These are phyloP conservation scores for Penicillium verhagenii DNA, from an alignment of 495 filamentous ascomycete species.

Conservation along the genomic window DNA sequence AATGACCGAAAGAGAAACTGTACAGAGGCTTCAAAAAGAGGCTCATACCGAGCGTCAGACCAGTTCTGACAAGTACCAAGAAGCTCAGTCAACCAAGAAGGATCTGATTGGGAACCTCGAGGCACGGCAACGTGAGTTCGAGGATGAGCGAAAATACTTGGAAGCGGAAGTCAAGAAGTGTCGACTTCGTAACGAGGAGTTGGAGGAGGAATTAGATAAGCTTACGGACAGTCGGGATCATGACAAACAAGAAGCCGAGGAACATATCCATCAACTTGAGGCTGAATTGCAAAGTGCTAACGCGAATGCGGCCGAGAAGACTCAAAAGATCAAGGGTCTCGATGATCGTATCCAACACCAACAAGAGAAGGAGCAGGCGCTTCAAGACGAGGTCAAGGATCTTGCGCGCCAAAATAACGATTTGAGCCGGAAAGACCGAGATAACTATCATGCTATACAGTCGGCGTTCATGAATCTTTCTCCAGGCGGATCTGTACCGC, in stretches of 20 bases:
- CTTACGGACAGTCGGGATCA: slow-evolving; percentile 79
- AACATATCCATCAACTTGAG: slow-evolving; percentile 66
- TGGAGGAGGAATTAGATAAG: slow-evolving; percentile 86
- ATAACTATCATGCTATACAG: slow-evolving; percentile 55
- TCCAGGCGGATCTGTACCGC: slow-evolving; percentile 53
- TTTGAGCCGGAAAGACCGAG: slow-evolving; percentile 48
- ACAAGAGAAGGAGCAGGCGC: slow-evolving; percentile 10
- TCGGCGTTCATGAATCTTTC: slow-evolving; percentile 62
- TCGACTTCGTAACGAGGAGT: slow-evolving; percentile 74
- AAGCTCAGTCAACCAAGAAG: slow-evolving; percentile 86
- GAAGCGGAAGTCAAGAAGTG: slow-evolving; percentile 74
- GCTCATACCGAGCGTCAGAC: slow-evolving; percentile 65
- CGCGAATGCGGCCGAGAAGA: slow-evolving; percentile 55
- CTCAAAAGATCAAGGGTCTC: slow-evolving; percentile 54
- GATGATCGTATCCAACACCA: slow-evolving; percentile 7
- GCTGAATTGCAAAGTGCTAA: slow-evolving; percentile 64
- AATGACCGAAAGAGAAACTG: slow-evolving; percentile 57
- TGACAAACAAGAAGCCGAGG: slow-evolving; percentile 66
- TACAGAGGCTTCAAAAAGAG: slow-evolving; percentile 57
- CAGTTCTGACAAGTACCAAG: slow-evolving; percentile 67
- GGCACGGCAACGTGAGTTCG: slow-evolving; percentile 83
- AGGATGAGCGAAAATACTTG: slow-evolving; percentile 75
- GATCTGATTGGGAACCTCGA: slow-evolving; percentile 95
- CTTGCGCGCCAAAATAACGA: slow-evolving; percentile 47
- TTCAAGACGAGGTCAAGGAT: slow-evolving; percentile 43